Evolutionary conservation across 2,329 filamentous ascomycete genomes (phyloP).

Genomic region (Colletotrichum incanum): DNA sequence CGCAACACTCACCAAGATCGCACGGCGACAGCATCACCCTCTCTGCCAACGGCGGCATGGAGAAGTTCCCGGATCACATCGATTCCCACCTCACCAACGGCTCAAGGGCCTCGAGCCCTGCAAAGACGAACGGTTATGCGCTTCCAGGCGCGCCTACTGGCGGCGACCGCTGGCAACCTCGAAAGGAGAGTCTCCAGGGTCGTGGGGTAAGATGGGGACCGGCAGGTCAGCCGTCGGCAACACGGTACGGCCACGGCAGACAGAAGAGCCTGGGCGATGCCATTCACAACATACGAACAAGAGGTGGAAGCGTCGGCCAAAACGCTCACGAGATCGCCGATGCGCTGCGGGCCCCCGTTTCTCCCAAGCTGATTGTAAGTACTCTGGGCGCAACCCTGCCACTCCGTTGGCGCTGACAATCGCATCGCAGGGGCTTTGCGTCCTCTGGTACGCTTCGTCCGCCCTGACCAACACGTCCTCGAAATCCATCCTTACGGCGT

Average conservation of each 20-base stretch:
- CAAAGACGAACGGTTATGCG: slow-evolving; percentile 49
- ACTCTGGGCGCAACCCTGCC: slow-evolving; percentile 46
- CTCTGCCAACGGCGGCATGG: slow-evolving; percentile 55
- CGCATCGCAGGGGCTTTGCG: slow-evolving; percentile 79
- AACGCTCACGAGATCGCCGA: slow-evolving; percentile 95
- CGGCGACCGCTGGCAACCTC: slow-evolving; percentile 74
- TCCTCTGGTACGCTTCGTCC: slow-evolving; percentile 95
- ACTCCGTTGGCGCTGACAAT: slow-evolving; percentile 19
- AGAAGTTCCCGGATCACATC: slow-evolving; percentile 72
- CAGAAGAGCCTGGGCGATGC: slow-evolving; percentile 94
- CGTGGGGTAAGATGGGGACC: slow-evolving; percentile 50
- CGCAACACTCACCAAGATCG: slow-evolving; percentile 47
- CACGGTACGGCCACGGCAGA: slow-evolving; percentile 69
- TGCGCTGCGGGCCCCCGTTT: slow-evolving; percentile 90
- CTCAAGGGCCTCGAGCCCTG: slow-evolving; percentile 44
- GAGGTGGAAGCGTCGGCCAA: slow-evolving; percentile 89
- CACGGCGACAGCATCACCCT: slow-evolving; percentile 39
- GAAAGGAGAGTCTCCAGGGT: slow-evolving; percentile 69
- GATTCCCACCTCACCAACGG: slow-evolving; percentile 54
- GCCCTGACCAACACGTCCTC: slow-evolving; percentile 98
- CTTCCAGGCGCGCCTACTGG: slow-evolving; percentile 47
- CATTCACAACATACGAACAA: slow-evolving; percentile 84
- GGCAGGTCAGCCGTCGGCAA: slow-evolving; percentile 38
- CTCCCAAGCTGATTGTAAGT: slow-evolving; percentile 86
- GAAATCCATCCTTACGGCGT: slow-evolving; percentile 94